Evolutionary conservation across 345 rosid species (phyloP), one percentile per base, ranked within the genome.

Genomic region (Citrus trifoliata): DNA sequence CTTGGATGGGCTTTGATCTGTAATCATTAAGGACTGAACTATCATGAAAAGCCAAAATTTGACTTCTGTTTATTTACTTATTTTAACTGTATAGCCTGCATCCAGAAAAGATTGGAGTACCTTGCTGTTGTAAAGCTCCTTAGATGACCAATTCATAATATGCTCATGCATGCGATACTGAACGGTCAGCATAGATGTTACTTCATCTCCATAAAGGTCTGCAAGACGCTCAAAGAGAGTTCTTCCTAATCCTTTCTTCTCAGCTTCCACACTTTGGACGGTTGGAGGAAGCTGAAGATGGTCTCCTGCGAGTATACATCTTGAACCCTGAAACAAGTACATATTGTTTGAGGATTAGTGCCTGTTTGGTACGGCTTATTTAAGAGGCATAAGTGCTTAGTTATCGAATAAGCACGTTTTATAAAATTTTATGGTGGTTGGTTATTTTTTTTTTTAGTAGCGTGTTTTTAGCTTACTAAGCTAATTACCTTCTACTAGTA

Each of bases 261-360:
- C 98, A 75, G 99, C 99, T 87, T 91, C 98, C 76, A 87, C 89
- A 75, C 98, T 92, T 81, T 93, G 99, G 80, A 94, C 84, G 33
- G 98, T 95, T 13, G 99, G 99, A 38, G 98, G 98, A 80, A 95
- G 97, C 82, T 95, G 98, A 76, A 94, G 97, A 89, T 95, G 98
- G 77, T 95, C 98, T 69, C 99, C 99, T 0, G 93, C 91, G 81
- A 95, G 97, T 87, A 94, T 88, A 74, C 99, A 94, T 83, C 97
- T 86, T 67, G 98, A 88, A 59, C 98, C 98, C 86, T 93, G 88
- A 77, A 82, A 83, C 67, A 63, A 70, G 40, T 55, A 81, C 30
- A 58, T 25, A 18, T 16, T 22, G 16, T 46, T 22, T 48, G 71
- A 33, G 42, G 56, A 67, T 46, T 53, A 8, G 12, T 28, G n/a